phyloP scores from a whole-genome alignment of 2,329 filamentous ascomycete species.

The Rutstroemia sp. region DNA sequence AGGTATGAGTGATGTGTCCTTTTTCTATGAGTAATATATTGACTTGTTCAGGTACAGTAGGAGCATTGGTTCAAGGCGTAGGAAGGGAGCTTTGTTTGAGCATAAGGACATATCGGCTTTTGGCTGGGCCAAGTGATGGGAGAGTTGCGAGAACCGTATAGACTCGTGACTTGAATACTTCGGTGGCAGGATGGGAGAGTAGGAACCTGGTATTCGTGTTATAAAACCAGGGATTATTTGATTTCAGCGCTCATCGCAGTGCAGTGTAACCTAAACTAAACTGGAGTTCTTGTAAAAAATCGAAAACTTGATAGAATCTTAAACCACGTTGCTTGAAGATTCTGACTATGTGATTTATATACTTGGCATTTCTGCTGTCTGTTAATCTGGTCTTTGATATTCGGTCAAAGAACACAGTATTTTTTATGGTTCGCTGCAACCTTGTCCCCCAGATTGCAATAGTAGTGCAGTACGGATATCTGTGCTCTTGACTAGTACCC shows the following conservation, averaged over 20 bases:
- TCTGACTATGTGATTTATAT: not conserved
- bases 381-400: not conserved
- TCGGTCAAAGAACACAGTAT: constrained; percentile 8
- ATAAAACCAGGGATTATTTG: constrained; percentile 12
- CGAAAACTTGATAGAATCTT: constrained; percentile 5
- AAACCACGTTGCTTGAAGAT: not conserved
- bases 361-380: not conserved
- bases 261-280: constrained; percentile 17
- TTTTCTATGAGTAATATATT: not conserved
- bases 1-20: constrained; percentile 12
- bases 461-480: constrained; percentile 1
- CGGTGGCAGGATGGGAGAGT: not conserved
- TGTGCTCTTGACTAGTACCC: constrained; percentile 5
- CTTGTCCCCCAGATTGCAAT: constrained; percentile 4
- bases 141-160: not conserved
- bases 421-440: not conserved
- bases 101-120: not conserved
- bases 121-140: not conserved
- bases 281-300: constrained; percentile 25
- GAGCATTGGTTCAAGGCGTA: constrained; percentile 1
- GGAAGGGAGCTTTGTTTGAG: constrained; percentile 5
- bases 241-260: constrained; percentile 11
- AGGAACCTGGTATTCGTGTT: constrained; percentile 13
- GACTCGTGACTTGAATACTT: constrained; percentile 2
- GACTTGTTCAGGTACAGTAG: constrained; percentile 5